Evolutionary conservation across 2,329 filamentous ascomycete genomes (phyloP).

Genomic region (Thielaviopsis euricoi): DNA sequence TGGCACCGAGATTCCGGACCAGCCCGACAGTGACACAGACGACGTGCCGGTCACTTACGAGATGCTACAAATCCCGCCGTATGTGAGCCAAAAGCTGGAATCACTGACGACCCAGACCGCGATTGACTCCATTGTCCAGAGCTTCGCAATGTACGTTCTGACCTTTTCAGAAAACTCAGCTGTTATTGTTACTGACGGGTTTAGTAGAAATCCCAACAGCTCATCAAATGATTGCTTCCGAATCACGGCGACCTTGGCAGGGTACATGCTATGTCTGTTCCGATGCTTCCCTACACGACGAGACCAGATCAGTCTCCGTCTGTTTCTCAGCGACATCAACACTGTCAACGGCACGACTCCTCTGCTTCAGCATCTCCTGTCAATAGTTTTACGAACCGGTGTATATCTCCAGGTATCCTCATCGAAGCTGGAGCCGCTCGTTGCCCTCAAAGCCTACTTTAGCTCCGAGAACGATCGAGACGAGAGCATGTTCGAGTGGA

Average conservation of each 20-base stretch:
- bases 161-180: not conserved
- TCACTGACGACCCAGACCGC: slow-evolving; percentile 4
- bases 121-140: slow-evolving; percentile 2
- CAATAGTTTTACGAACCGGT: slow-evolving; percentile 31
- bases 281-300: slow-evolving; percentile 66
- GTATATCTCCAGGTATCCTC: slow-evolving; percentile 12
- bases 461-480: not conserved
- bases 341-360: slow-evolving; percentile 31
- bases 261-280: slow-evolving; percentile 72
- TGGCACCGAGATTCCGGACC: not conserved
- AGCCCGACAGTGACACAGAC: not conserved
- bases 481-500: slow-evolving; percentile 51
- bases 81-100: not conserved
- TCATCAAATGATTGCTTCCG: not conserved
- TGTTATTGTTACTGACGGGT: not conserved
- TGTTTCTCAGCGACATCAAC: slow-evolving; percentile 60
- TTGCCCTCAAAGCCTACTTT: slow-evolving; percentile 1
- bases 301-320: slow-evolving; percentile 87
- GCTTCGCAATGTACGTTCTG: slow-evolving; percentile 1
- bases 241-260: slow-evolving; percentile 30
- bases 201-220: not conserved
- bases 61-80: not conserved
- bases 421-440: not conserved
- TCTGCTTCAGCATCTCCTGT: slow-evolving; percentile 75
- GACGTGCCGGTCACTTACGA: too few relatives aligned